Conservation (phyloP, 2,329 filamentous ascomycete genomes). For the Leptographium lundbergii region DNA sequence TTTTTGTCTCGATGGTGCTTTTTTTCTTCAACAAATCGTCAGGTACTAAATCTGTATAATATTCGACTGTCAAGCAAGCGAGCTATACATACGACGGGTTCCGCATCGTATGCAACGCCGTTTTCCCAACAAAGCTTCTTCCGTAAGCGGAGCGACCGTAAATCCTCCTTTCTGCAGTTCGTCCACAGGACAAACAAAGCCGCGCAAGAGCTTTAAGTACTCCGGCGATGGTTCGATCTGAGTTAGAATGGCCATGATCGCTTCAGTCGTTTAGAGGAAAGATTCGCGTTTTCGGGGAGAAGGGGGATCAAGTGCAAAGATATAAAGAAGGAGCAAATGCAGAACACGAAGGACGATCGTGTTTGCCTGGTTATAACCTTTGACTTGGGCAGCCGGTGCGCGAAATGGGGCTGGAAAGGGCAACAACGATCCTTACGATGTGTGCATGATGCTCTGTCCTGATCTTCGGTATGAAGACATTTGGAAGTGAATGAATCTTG, state of each 20-base stretch:
- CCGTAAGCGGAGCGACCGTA: not conserved
- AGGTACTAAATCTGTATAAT: not conserved
- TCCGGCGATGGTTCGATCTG: not conserved
- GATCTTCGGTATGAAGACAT: not conserved
- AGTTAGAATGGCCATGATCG: not conserved
- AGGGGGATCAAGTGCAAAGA: not conserved
- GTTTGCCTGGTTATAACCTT: not conserved
- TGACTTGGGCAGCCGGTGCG: not conserved
- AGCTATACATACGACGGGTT: not conserved
- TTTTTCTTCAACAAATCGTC: not conserved
- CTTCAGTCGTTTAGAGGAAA: not conserved
- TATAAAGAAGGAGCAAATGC: not conserved
- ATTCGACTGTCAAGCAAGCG: not conserved
- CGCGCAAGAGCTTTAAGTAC: not conserved
- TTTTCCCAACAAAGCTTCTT: not conserved
- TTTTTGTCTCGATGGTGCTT: not conserved
- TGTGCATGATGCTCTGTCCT: not conserved
- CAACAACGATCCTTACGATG: not conserved
- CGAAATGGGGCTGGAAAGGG: not conserved
- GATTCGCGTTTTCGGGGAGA: not conserved
- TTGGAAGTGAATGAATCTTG: not conserved
- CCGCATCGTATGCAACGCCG: not conserved
- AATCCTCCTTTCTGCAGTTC: not conserved
- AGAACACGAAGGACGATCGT: not conserved
- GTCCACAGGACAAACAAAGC: not conserved